These are phyloP conservation scores for Volvox africanus DNA, from an alignment of 139 green algal genomes.

Conservation along the genomic window DNA sequence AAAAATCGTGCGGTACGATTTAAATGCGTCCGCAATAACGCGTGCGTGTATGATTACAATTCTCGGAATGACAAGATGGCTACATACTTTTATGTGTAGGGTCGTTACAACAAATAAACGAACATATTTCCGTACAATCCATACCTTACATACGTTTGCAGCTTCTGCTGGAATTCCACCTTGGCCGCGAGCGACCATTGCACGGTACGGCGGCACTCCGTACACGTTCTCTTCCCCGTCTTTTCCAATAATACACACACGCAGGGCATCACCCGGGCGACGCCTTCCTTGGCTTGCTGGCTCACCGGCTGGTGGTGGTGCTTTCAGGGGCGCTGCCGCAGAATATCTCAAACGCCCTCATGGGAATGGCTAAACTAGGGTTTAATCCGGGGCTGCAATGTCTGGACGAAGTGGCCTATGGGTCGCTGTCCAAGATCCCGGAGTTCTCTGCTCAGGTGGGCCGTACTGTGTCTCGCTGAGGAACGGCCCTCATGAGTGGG, in stretches of 20 bases:
- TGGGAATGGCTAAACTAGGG: conserved; percentile 17
- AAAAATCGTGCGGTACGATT: neutral
- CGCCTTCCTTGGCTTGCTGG: neutral
- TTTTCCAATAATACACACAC: neutral
- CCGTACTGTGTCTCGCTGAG: neutral
- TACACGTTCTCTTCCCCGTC: no score
- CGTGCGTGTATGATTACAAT: neutral
- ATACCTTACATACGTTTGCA: neutral
- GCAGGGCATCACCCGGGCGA: conserved; percentile 27
- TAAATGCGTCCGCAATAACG: neutral
- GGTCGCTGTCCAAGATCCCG: neutral
- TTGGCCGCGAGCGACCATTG: neutral
- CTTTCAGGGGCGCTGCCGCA: conserved; percentile 30
- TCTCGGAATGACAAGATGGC: neutral
- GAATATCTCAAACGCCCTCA: conserved; percentile 34
- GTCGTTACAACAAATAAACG: neutral
- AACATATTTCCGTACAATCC: neutral
- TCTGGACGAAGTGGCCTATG: conserved; percentile 1
- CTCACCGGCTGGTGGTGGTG: conserved; percentile 22
- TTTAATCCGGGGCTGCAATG: conserved; percentile 6
- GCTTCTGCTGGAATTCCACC: neutral
- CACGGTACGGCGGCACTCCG: neutral
- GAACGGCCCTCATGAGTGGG: neutral
- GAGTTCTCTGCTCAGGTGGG: conserved; percentile 34
- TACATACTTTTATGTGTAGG: neutral